These are phyloP conservation scores for Hericium erinaceus DNA, from an alignment of 768 basidiomycete genomes.

Conservation along the genomic window DNA sequence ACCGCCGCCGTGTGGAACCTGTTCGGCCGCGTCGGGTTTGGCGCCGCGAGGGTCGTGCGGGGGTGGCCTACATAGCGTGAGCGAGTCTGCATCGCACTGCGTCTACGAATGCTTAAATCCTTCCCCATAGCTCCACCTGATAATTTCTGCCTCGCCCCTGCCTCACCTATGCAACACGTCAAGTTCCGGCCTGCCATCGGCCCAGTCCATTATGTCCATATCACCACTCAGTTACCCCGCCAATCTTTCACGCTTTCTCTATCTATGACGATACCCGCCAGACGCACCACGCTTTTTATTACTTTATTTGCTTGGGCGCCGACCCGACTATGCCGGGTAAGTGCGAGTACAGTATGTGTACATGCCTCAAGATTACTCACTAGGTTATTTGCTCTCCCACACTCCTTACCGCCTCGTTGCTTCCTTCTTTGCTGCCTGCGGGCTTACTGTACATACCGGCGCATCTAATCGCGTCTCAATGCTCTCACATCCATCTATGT, in stretches of 20 bases:
- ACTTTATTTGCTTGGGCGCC: background rate
- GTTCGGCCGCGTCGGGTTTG: constrained; percentile 62
- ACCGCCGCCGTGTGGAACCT: constrained; percentile 60
- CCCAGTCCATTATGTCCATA: background rate
- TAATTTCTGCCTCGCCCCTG: too few species aligned
- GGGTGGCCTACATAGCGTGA: constrained; percentile 62
- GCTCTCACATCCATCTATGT: too few species aligned
- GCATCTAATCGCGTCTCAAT: too few species aligned
- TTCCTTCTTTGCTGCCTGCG: background rate
- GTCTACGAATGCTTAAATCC: background rate
- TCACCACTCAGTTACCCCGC: background rate
- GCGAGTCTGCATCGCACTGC: background rate
- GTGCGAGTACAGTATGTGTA: background rate
- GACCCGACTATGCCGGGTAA: background rate
- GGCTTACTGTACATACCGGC: too few species aligned
- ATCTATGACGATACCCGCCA: background rate
- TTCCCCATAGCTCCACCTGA: too few species aligned
- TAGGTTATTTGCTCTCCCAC: background rate
- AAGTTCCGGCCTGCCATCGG: background rate
- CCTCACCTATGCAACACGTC: background rate
- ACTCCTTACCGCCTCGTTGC: background rate
- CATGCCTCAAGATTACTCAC: background rate
- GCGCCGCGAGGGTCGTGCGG: constrained; percentile 64
- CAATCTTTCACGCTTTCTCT: background rate
- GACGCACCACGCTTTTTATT: background rate